Base-by-base conservation (phyloP, 331 rosid genomes). In the Quercus tomentella region DNA sequence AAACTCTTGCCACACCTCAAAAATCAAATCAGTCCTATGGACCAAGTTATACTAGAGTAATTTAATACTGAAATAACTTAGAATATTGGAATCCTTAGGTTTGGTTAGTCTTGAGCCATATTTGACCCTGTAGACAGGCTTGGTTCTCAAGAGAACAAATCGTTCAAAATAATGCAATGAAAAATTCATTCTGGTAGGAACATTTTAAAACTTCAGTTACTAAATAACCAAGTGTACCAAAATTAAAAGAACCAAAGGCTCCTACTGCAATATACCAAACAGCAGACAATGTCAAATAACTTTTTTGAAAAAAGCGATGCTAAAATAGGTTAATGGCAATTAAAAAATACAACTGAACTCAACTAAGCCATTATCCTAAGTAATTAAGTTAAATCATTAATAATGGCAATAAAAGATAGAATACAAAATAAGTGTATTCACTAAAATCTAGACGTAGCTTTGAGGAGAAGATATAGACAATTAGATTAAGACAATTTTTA, bases 1-100 rank as follows among this genome's bases (percentile, higher is more conserved):
- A 87, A 94, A 94, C 82, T 94, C 98, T 85, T 94, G 98, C 97
- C 98, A 94, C 74, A 94, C 98, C 98, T 94, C 75, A 87, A 80
- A 57, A 84, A 69, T 56, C 73, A 70, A 61, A 78, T 56, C 75
- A 66, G 28, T 51, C 79, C 18, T 56, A 71, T 26, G 76, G 37
- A 85, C 82, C 79, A 84, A 61, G 31, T 79, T 72, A 14, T 30
- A 25, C 67, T 4, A 45, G 15, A 54, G 71, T 30, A 73, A 23
- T 8, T 66, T 31, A 6, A 7, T 20, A 43, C 16, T 17, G 37
- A 21, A 68, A 10, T 43, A n/a, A 21, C 35, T 26, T 52, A 28
- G 11, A 56, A 35, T 52, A 66, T 31, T 6, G 4, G 49, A 66
- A 66, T 66, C 25, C 21, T 30, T 41, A 30, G 49, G 65, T 21